Evolutionary conservation across 768 basidiomycete species (phyloP), one percentile per base, ranked within the genome.

Genomic region (Daedalea quercina): DNA sequence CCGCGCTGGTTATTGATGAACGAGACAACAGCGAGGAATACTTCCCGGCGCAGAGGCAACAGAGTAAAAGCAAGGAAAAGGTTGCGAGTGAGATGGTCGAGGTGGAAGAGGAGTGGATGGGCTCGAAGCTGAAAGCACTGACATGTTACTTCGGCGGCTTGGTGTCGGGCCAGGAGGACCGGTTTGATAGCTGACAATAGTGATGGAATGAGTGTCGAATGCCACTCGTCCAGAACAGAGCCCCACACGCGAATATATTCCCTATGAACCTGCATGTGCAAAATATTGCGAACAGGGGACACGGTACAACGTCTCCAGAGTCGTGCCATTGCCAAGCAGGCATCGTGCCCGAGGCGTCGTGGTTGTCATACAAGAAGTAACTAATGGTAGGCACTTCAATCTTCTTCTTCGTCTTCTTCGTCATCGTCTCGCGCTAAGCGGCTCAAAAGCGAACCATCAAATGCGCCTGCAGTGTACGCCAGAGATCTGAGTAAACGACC

Each of bases 101-200:
- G 68, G 78, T 97, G 7, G 94, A 98, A 65, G 95, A 98, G 68
- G 91, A 91, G 66, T 97, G 93, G 94, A 95, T 91, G 85, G 87
- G 92, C 2, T 75, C 75, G 9, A 95, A 95, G 72, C 69, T 98
- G 42, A 98, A 97, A 64, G 95, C 94, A 0, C 69, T 98, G 49
- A 96, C 92, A 1, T 94, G 90, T 65, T 95, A 96, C 67, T 96
- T 86, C 68, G 95, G 95, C 7, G 91, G 91, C 12, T 70, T 97
- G 41, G 87, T 70, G 9, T 66, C 68, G 22, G 87, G 85, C 2
- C 88, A 91, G 61, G 83, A 82, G 50, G 65, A 78, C 37, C 59
- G 84, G 55, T 90, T 57, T 24, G 53, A 56, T 7, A 43, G 28
- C 44, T 55, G 51, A 54, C 24, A 22, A 13, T n/a, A n/a, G n/a